Percentiles rank a stretch among this genome's conserved stretches.
Evolutionary conservation across 108 stramenopile genomes (phyloP).

Genomic region (Discostella stelligeroides): DNA sequence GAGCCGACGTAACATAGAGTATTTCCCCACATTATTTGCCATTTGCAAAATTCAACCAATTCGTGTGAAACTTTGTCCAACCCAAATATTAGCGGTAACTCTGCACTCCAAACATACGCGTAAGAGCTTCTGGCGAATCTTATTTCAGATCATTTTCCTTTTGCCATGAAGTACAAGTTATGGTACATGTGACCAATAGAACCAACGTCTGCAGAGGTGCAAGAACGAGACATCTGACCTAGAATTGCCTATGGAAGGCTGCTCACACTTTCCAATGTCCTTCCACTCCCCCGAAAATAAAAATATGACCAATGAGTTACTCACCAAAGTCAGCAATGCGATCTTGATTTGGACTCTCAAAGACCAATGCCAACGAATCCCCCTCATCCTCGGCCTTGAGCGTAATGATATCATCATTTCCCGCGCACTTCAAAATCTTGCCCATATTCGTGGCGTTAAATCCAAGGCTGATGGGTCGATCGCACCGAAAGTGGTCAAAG

Average conservation of each 20-base stretch:
- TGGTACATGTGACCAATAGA: no score
- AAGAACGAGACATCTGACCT: background rate
- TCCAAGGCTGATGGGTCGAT: conserved; percentile 90
- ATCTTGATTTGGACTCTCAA: conserved; percentile 81
- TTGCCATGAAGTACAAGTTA: no score
- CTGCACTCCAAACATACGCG: no score
- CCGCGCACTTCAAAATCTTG: conserved; percentile 99
- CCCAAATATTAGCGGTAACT: no score
- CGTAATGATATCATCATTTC: conserved; percentile 94
- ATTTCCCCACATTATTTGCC: no score
- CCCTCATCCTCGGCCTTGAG: conserved; percentile 95
- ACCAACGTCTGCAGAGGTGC: background rate
- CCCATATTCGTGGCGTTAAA: conserved; percentile 94
- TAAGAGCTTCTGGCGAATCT: no score
- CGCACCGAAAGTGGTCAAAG: conserved; percentile 98
- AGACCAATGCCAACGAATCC: conserved; percentile 91
- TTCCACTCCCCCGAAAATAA: no score
- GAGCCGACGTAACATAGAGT: no score
- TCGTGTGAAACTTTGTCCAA: no score
- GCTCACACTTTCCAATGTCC: no score
- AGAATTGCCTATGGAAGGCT: background rate
- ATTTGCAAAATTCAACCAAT: no score
- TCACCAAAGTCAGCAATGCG: conserved; percentile 97
- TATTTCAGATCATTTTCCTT: no score
- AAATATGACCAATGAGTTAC: conserved; percentile 15